These are phyloP conservation scores for Cytospora mali DNA, from an alignment of 2,329 filamentous ascomycete species.

Conservation along the genomic window DNA sequence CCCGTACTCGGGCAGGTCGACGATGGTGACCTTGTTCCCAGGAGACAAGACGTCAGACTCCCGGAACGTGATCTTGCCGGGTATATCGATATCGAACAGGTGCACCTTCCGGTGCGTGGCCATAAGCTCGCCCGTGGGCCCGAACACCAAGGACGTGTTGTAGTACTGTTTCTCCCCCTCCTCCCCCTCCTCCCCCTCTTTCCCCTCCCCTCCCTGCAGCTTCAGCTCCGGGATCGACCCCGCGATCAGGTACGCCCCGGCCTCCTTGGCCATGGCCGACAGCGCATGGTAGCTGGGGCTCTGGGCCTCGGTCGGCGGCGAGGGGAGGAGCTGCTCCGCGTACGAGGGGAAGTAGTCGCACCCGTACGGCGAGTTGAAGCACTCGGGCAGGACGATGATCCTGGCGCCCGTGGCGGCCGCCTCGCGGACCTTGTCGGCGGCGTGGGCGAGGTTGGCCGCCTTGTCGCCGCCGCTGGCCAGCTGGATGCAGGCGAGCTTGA, in stretches of 20 bases:
- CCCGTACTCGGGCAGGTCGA: conserved; percentile 88
- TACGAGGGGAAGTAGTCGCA: conserved; percentile 88
- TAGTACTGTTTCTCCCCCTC: conserved; percentile 68
- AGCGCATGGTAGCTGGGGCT: conserved; percentile 87
- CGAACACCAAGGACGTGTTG: conserved; percentile 88
- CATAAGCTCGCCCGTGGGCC: conserved; percentile 75
- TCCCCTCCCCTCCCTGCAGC: conserved; percentile 29
- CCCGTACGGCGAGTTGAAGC: conserved; percentile 98
- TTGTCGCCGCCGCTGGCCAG: conserved; percentile 84
- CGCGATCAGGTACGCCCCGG: conserved; percentile 79
- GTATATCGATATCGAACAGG: conserved; percentile 97
- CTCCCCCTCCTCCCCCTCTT: conserved; percentile 5
- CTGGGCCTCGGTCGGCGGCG: conserved; percentile 68
- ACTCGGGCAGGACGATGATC: conserved; percentile 92
- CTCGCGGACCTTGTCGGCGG: conserved; percentile 79
- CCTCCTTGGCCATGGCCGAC: conserved; percentile 75
- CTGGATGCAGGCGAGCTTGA: conserved; percentile 82
- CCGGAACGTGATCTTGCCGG: conserved; percentile 87
- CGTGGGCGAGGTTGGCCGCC: conserved; percentile 76
- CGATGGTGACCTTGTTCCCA: conserved; percentile 80
- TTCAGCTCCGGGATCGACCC: conserved; percentile 90
- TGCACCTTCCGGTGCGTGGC: conserved; percentile 91
- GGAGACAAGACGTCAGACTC: conserved; percentile 88
- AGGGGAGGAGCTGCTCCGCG: conserved; percentile 81
- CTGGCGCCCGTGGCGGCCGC: conserved; percentile 76